Evolutionary conservation across 495 filamentous ascomycete species (phyloP), one percentile per base, ranked within the genome.

Genomic region (Chaetomidium leptoderma): DNA sequence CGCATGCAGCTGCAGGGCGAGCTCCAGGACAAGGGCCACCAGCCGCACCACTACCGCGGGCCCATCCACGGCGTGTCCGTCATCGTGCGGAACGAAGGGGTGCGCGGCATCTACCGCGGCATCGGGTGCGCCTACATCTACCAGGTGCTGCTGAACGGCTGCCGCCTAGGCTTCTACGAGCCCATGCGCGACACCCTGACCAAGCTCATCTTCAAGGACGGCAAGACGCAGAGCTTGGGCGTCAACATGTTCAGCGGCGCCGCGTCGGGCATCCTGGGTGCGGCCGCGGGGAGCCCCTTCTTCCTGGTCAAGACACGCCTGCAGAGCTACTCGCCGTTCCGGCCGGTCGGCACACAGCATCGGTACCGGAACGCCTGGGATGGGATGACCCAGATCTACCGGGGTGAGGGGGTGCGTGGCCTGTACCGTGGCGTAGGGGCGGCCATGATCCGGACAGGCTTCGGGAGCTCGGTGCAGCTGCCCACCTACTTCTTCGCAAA

Each of bases 401-500:
- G 67, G 16, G 74, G 72, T 1, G 93, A 97, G 70, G 95, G 93
- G 1, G 65, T 95, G 27, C 76, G 74, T 33, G 93, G 93, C 2
- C 68, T 97, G 32, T 99, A 96, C 65, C 78, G 93, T 33, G 93
- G 93, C 45, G 87, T 97, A 0, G 86, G 84, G 0, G 92, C 93
- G 5, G 92, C 93, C n/a, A 97, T 97, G 90, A 86, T 99, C 47
- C 78, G 93, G 35, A 99, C 93, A 0, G 92, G 93, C 24, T 97
- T 97, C 69, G 93, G 93, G 17, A 92, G 87, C 72, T 88, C 88
- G 43, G 93, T 97, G 45, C 93, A 99, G 74, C 78, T 99, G 47
- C 93, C 93, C 4, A 99, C 95, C 21, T 99, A 99, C 67, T 97
- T 96, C 78, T 93, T 97, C 68, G 93, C 92, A 0, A 99, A 99